These are phyloP conservation scores for Aureobasidium subglaciale DNA, from an alignment of 2,329 filamentous ascomycete genomes.

Conservation along the genomic window DNA sequence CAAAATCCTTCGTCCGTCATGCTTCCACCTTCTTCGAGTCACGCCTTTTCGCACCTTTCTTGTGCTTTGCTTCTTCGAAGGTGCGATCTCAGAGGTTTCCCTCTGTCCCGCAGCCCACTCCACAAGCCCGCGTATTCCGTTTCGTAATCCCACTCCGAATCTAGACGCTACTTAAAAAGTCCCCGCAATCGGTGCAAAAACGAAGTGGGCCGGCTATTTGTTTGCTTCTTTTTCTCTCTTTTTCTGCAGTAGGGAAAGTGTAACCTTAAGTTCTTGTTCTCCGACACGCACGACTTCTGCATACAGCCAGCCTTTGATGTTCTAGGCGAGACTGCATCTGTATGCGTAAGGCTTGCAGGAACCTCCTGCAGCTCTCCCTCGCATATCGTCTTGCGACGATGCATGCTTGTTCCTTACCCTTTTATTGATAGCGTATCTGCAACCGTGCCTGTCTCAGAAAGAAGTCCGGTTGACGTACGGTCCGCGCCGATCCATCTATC, in stretches of 20 bases:
- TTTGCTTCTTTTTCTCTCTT: conserved; percentile 10
- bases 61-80: background rate
- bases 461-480: conserved; percentile 11
- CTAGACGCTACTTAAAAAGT: background rate
- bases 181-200: background rate
- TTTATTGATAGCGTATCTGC: background rate
- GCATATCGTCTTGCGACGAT: background rate
- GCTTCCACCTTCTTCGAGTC: background rate
- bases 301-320: background rate
- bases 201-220: background rate
- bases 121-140: background rate
- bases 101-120: background rate
- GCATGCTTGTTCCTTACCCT: background rate
- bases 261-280: conserved; percentile 7
- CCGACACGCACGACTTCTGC: conserved; percentile 1
- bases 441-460: conserved; percentile 5
- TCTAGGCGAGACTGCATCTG: background rate
- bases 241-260: conserved; percentile 6
- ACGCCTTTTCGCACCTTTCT: background rate
- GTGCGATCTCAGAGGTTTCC: too few relatives aligned
- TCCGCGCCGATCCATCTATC: conserved; percentile 14
- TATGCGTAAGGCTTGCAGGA: background rate
- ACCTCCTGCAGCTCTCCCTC: conserved; percentile 7
- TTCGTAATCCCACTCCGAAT: background rate
- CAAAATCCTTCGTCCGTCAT: conserved; percentile 5